phyloP scores from a whole-genome alignment of 192 early-diverging fungal genomes.

The Coemansia sp. region DNA sequence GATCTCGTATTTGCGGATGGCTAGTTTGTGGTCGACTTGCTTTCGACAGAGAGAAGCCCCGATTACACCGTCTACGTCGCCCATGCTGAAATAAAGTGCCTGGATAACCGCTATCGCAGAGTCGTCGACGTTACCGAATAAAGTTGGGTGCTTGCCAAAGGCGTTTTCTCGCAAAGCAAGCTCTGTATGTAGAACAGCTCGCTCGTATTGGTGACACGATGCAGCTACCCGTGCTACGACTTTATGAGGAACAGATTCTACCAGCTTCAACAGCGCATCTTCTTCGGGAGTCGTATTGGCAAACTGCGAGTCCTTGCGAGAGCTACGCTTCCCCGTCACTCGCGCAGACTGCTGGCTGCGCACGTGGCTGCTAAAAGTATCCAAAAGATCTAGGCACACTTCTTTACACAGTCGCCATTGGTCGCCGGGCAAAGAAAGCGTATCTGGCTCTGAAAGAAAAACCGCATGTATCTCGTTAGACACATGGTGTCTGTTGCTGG shows the following conservation, averaged over 20 bases:
- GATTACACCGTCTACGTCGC: constrained; percentile 46
- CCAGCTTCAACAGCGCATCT: constrained; percentile 20
- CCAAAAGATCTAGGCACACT: constrained; percentile 36
- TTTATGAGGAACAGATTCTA: constrained; percentile 14
- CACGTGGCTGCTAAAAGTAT: constrained; percentile 29
- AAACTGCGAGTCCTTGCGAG: constrained; percentile 22
- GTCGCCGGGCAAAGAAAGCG: constrained; percentile 19
- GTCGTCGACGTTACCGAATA: constrained; percentile 44
- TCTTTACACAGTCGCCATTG: constrained; percentile 46
- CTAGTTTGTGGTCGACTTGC: constrained; percentile 26
- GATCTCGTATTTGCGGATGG: constrained; percentile 46
- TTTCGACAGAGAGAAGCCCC: constrained; percentile 44
- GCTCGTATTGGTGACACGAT: constrained; percentile 45
- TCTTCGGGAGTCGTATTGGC: constrained; percentile 27
- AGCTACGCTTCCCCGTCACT: constrained; percentile 23
- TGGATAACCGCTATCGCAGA: constrained; percentile 33
- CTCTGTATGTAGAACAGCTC: constrained; percentile 39
- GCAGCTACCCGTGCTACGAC: constrained; percentile 32
- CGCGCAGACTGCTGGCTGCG: constrained; percentile 30
- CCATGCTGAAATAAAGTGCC: constrained; percentile 48
- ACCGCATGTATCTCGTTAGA: constrained; percentile 37
- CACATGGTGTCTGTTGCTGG: neutral
- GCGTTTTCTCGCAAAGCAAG: constrained; percentile 28
- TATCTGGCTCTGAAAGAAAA: constrained; percentile 10
- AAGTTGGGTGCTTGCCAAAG: constrained; percentile 21